phyloP scores from a whole-genome alignment of 2,329 filamentous ascomycete species.

The Epichloe sibirici region DNA sequence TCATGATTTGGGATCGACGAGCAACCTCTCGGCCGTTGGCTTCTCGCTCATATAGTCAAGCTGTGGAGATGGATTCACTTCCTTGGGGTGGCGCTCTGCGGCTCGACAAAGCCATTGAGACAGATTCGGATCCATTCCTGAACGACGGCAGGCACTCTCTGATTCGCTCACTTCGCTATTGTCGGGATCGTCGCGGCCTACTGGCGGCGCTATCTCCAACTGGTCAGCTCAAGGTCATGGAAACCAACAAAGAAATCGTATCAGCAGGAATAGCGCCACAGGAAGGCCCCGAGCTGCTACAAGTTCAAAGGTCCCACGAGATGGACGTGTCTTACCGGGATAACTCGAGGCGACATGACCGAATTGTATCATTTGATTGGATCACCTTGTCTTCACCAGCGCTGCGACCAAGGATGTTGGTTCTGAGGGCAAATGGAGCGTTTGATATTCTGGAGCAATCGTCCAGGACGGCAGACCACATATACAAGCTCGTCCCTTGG shows the following conservation, averaged over 20 bases:
- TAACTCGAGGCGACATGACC: constrained; percentile 39
- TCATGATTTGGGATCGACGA: constrained; percentile 70
- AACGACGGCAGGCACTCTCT: constrained; percentile 46
- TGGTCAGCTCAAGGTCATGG: constrained; percentile 50
- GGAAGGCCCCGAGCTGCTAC: constrained; percentile 45
- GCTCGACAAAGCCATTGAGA: constrained; percentile 44
- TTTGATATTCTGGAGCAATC: constrained; percentile 53
- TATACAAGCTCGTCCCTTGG: constrained; percentile 51
- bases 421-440: constrained; percentile 45
- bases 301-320: constrained; percentile 47
- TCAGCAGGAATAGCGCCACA: constrained; percentile 24
- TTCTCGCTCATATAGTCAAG: constrained; percentile 42
- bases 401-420: constrained; percentile 44
- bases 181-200: constrained; percentile 47
- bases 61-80: constrained; percentile 47
- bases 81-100: constrained; percentile 51
- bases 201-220: constrained; percentile 50
- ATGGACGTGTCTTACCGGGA: constrained; percentile 48
- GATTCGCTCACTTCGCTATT: constrained; percentile 51
- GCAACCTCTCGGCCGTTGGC: constrained; percentile 40
- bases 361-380: constrained; percentile 59
- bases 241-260: constrained; percentile 42
- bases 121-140: constrained; percentile 36
- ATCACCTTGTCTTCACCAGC: constrained; percentile 44
- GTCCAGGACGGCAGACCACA: constrained; percentile 42